phyloP scores from a whole-genome alignment of 2,329 filamentous ascomycete species.

The Colletotrichum destructivum region DNA sequence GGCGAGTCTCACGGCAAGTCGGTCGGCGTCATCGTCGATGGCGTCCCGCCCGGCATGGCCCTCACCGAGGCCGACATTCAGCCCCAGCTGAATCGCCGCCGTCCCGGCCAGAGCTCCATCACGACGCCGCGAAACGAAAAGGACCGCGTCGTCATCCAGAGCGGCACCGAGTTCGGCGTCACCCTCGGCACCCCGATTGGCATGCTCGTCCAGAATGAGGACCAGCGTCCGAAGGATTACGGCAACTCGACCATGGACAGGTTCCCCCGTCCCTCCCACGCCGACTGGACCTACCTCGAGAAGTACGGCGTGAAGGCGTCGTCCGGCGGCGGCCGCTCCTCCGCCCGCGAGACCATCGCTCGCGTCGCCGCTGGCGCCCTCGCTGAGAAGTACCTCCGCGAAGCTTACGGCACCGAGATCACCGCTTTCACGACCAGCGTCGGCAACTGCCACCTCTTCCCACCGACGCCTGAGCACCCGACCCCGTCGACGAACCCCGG shows the following conservation, averaged over 20 bases:
- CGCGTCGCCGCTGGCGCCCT: conserved; percentile 93
- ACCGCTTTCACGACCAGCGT: conserved; percentile 92
- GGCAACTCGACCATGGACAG: conserved; percentile 89
- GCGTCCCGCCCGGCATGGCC: conserved; percentile 88
- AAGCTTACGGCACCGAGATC: conserved; percentile 90
- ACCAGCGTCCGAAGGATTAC: conserved; percentile 94
- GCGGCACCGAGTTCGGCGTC: conserved; percentile 89
- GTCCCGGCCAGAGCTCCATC: conserved; percentile 90
- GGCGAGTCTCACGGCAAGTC: conserved; percentile 87
- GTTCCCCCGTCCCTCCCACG: conserved; percentile 92
- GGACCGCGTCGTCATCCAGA: conserved; percentile 92
- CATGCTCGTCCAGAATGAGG: conserved; percentile 90
- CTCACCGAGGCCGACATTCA: conserved; percentile 92
- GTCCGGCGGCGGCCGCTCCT: conserved; percentile 86
- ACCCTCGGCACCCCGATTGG: conserved; percentile 93
- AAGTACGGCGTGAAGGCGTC: conserved; percentile 97
- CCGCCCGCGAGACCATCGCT: conserved; percentile 95
- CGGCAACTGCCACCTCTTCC: conserved; percentile 83
- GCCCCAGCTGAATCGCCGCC: conserved; percentile 91
- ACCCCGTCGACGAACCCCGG: conserved; percentile 81
- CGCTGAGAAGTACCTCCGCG: conserved; percentile 89
- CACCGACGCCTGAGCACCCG: conserved; percentile 77
- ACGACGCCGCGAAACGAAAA: conserved; percentile 95
- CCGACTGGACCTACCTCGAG: conserved; percentile 96
- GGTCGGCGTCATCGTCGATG: conserved; percentile 95